Percentiles rank a stretch among this genome's conserved stretches.
These are phyloP conservation scores for Leccinum imitatum DNA, from an alignment of 768 basidiomycete species.

Conservation along the genomic window DNA sequence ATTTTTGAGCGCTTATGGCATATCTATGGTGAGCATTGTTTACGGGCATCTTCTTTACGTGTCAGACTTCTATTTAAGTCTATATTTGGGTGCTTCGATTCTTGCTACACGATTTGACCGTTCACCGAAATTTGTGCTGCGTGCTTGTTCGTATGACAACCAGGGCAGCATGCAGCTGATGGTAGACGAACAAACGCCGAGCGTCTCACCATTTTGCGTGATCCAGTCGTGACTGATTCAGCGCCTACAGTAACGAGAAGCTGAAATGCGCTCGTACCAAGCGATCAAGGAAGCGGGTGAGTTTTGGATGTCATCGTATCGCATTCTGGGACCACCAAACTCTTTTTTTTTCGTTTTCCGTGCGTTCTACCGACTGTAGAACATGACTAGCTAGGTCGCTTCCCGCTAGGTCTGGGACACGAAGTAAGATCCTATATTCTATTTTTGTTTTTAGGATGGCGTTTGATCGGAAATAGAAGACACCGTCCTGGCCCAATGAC, in stretches of 20 bases:
- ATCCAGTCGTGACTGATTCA: neutral
- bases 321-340: neutral
- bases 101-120: neutral
- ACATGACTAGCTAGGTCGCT: neutral
- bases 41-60: neutral
- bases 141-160: neutral
- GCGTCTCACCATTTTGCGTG: neutral
- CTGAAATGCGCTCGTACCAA: neutral
- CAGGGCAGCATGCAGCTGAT: neutral
- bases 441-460: neutral
- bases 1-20: neutral
- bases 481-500: neutral
- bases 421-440: neutral
- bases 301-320: neutral
- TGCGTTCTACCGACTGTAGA: neutral
- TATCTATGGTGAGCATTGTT: constrained; percentile 2
- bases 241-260: neutral
- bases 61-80: constrained; percentile 1
- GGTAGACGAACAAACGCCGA: neutral
- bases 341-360: neutral
- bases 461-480: neutral
- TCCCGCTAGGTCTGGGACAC: neutral
- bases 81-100: neutral
- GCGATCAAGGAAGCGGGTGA: neutral
- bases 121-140: neutral